A percentile compares a stretch with the other conserved stretches of the same genome.
Evolutionary conservation across 495 filamentous ascomycete genomes (phyloP).

Genomic region (Xylaria castorea): DNA sequence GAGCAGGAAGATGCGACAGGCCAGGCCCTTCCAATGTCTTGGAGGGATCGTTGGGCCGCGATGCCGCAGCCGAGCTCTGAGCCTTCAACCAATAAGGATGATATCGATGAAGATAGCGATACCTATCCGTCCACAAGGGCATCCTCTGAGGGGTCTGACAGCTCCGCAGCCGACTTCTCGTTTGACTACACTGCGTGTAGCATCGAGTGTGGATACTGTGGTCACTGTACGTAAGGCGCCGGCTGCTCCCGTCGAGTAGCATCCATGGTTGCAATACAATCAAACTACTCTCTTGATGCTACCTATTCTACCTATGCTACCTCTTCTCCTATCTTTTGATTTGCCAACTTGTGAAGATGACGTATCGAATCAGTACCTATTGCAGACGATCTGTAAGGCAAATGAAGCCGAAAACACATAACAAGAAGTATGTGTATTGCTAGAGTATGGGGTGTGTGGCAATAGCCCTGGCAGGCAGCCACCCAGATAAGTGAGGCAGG

Average conservation of each 20-base stretch:
- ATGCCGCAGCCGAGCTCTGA: neutral
- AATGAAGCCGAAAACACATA: too few species aligned
- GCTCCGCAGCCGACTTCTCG: slow-evolving; percentile 37
- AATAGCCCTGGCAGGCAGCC: too few species aligned
- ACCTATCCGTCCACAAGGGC: slow-evolving; percentile 3
- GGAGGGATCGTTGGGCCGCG: slow-evolving; percentile 34
- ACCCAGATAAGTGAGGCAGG: too few species aligned
- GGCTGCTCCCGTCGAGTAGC: neutral
- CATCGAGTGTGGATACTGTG: slow-evolving; percentile 52
- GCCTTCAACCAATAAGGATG: slow-evolving; percentile 1
- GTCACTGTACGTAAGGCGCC: slow-evolving; percentile 34
- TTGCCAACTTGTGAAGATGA: neutral
- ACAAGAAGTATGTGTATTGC: too few species aligned
- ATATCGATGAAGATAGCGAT: slow-evolving; percentile 15
- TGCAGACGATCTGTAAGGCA: too few species aligned
- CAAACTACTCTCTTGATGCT: too few species aligned
- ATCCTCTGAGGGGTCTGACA: slow-evolving; percentile 28
- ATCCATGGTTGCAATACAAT: neutral
- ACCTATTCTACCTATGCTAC: neutral
- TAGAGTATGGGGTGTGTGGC: too few species aligned
- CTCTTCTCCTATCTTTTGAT: neutral
- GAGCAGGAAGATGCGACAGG: slow-evolving; percentile 40
- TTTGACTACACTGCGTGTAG: slow-evolving; percentile 53
- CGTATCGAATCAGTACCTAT: neutral
- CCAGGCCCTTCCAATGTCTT: slow-evolving; percentile 38